A percentile compares a stretch with the other conserved stretches of the same genome.
These are phyloP conservation scores for Metschnikowia continentalis DNA, from an alignment of 805 yeast species.

Conservation along the genomic window DNA sequence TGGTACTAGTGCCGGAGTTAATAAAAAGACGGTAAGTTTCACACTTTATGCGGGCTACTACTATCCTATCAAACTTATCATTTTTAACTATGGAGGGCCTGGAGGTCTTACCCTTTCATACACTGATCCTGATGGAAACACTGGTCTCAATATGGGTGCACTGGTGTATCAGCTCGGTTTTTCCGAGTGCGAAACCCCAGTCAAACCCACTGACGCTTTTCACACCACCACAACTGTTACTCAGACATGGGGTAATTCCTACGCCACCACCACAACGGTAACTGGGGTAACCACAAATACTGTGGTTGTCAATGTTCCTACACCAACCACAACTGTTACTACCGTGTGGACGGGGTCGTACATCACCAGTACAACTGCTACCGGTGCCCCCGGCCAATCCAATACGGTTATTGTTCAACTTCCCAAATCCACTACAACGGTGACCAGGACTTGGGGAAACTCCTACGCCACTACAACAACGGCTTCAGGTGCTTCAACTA, in stretches of 20 bases:
- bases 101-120: slow-evolving; percentile 4
- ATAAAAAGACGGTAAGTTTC: not conserved
- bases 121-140: slow-evolving; percentile 4
- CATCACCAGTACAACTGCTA: not conserved
- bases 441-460: slow-evolving; percentile 4
- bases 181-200: slow-evolving; percentile 2
- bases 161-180: slow-evolving; percentile 3
- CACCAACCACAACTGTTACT: slow-evolving; percentile 4
- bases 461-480: slow-evolving; percentile 4
- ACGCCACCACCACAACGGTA: slow-evolving; percentile 13
- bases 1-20: not conserved
- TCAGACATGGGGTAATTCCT: slow-evolving; percentile 10
- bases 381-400: not conserved
- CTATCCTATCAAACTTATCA: slow-evolving; percentile 11
- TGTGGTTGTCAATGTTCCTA: slow-evolving; percentile 14
- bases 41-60: slow-evolving; percentile 6
- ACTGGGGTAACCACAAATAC: slow-evolving; percentile 18
- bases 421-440: slow-evolving; percentile 6
- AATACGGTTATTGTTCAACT: slow-evolving; percentile 15
- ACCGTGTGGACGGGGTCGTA: slow-evolving; percentile 8
- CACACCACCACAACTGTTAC: slow-evolving; percentile 8
- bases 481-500: not conserved
- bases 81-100: slow-evolving; percentile 9
- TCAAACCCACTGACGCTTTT: slow-evolving; percentile 1
- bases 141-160: slow-evolving; percentile 5